These are phyloP conservation scores for Russula ochroleuca DNA, from an alignment of 768 basidiomycete genomes.

Conservation along the genomic window DNA sequence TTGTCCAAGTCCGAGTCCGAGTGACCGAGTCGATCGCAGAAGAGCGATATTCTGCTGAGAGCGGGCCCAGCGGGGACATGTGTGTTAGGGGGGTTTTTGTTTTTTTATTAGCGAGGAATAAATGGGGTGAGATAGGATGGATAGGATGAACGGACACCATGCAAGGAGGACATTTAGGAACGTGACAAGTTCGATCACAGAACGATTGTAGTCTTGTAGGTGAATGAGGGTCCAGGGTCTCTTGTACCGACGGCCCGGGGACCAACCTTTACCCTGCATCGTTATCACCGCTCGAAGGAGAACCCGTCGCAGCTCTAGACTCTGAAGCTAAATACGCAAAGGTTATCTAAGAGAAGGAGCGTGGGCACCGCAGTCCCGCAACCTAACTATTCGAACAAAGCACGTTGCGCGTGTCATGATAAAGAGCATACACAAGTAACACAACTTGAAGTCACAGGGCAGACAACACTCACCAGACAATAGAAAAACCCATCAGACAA, in stretches of 20 bases:
- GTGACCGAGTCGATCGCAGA: conserved; percentile 29
- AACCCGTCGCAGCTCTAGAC: too few species aligned
- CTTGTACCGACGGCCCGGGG: conserved; percentile 9
- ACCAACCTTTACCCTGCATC: conserved; percentile 8
- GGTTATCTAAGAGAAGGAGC: conserved; percentile 58
- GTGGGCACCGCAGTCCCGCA: conserved; percentile 91
- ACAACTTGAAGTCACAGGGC: background rate
- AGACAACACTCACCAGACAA: background rate
- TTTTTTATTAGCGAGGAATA: background rate
- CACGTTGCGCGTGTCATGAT: too few species aligned
- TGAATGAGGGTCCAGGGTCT: conserved; percentile 63
- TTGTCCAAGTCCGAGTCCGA: conserved; percentile 30
- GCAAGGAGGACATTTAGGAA: conserved; percentile 73
- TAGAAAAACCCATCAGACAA: background rate
- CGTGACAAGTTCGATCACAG: conserved; percentile 77
- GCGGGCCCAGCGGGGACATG: conserved; percentile 55
- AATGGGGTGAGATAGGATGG: too few species aligned
- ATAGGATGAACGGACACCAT: conserved; percentile 70
- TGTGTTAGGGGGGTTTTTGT: conserved; percentile 41
- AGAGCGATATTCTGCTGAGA: conserved; percentile 48
- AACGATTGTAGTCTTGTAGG: conserved; percentile 88
- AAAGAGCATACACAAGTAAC: too few species aligned
- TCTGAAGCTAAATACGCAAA: conserved; percentile 42
- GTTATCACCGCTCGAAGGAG: background rate
- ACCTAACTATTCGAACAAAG: conserved; percentile 60